Percentiles rank a stretch among this genome's conserved stretches.
Conservation (phyloP, 129 eudicot species). For the Gnaphalium uliginosum region DNA sequence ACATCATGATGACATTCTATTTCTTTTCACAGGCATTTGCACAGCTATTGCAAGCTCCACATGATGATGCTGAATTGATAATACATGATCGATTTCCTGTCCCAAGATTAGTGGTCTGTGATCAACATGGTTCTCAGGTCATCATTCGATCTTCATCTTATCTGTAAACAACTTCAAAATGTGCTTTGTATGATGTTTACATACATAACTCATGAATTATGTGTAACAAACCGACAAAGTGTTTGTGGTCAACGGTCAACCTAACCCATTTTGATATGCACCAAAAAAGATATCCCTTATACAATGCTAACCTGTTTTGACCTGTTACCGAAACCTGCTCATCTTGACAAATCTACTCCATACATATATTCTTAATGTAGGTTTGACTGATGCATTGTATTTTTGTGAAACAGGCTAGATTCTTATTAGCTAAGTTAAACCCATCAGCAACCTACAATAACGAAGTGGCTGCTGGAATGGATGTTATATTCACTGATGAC, state of each 20-base stretch:
- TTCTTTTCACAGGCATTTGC: slow-evolving; percentile 64
- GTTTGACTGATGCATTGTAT: slow-evolving; percentile 15
- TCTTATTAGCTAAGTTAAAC: slow-evolving; percentile 29
- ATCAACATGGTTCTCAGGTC: slow-evolving; percentile 99
- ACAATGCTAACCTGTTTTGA: background rate
- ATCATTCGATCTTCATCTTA: background rate
- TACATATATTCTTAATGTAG: background rate
- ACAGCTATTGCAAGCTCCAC: slow-evolving; percentile 81
- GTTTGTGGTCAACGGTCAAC: background rate
- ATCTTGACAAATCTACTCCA: background rate
- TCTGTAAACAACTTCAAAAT: background rate
- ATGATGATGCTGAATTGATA: slow-evolving; percentile 71
- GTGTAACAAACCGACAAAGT: background rate
- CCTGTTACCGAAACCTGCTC: background rate
- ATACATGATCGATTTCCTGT: slow-evolving; percentile 86
- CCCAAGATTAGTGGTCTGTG: slow-evolving; percentile 94
- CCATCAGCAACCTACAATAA: slow-evolving; percentile 36
- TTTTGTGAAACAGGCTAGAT: slow-evolving; percentile 51
- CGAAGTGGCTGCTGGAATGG: slow-evolving; percentile 33
- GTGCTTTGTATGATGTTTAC: background rate
- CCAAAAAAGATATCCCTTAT: background rate
- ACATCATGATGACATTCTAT: background rate
- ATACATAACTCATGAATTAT: background rate
- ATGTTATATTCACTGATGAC: slow-evolving; percentile 33
- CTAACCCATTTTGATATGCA: background rate